Base-by-base conservation (phyloP, 352 stramenopile species). In the Phytophthora citrophthora region DNA sequence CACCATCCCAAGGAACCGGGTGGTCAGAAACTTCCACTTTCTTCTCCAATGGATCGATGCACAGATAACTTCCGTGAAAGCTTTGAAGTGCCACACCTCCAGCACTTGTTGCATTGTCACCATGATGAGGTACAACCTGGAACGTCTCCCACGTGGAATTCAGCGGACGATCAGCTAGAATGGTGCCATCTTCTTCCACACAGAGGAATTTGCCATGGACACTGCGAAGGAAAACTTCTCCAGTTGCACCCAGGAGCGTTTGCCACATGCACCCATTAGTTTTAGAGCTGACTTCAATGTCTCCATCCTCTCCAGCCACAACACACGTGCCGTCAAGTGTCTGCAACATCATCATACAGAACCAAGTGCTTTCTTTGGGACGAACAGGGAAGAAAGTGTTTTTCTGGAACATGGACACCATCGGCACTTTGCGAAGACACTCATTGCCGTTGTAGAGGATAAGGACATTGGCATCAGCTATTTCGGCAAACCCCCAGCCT, bases 71-170 rank as follows among this genome's bases (percentile, higher is more conserved):
- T 16, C 87, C 87, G 43, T 95, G 87, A 48, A 90, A 95, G 50
- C 84, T 86, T 38, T 80, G 77, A 45, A 95, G 72, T 56, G 84
- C 84, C 46, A 95, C 79, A 40, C 82, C 82, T 13, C 74, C 78
- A 26, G 16, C 43, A 44, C 16, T 54, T 45, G n/a, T 20, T 7
- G 36, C 18, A 40, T 32, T 69, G 32, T 68, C 48, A 3, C 16
- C 60, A 48, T 81, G 78, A 40, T 87, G 79, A 36, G 87, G 83
- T 53, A 93, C 74, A 23, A 93, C 77, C 56, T 91, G 80, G 71
- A 95, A 93, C n/a, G 87, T 95, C 53, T 95, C 87, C 87, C 87
- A 95, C 27, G 87, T 95, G 58, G 87, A 95, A 69, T 93, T 91
- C 54, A 83, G 59, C 8, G 48, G 79, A 0, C 87, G 81, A 55